Percentiles rank a stretch among this genome's conserved stretches.
phyloP scores from a whole-genome alignment of 2,329 filamentous ascomycete genomes.

The Sarocladium strictum region DNA sequence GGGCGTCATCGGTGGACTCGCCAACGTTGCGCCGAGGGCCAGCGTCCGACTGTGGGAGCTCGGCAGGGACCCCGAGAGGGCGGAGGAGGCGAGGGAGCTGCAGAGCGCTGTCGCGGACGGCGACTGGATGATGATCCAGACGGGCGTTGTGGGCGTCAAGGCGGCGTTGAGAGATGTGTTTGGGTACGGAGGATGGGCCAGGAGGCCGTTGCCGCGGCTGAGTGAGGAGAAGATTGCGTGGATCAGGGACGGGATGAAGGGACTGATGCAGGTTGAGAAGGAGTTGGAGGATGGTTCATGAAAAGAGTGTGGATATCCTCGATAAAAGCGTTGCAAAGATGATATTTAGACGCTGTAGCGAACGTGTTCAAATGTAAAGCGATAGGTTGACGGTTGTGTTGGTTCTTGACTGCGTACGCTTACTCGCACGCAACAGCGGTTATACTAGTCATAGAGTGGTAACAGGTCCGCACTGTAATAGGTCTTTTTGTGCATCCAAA shows the following conservation, averaged over 20 bases:
- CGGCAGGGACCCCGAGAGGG: slow-evolving; percentile 46
- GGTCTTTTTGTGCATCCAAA: no score
- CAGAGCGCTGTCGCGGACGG: slow-evolving; percentile 62
- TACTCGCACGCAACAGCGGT: no score
- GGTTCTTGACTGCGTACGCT: no score
- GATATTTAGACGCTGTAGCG: neutral
- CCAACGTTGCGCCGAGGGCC: slow-evolving; percentile 63
- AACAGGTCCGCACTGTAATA: no score
- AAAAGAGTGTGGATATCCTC: no score
- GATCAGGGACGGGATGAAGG: slow-evolving; percentile 16
- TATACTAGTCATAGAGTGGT: no score
- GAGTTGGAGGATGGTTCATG: slow-evolving; percentile 10
- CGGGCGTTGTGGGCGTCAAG: slow-evolving; percentile 68
- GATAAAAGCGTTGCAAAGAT: no score
- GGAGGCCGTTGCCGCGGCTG: slow-evolving; percentile 21
- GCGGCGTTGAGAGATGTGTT: slow-evolving; percentile 59
- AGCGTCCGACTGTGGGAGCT: slow-evolving; percentile 57
- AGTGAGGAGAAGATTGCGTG: slow-evolving; percentile 12
- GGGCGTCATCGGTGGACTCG: slow-evolving; percentile 66
- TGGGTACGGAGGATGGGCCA: slow-evolving; percentile 55
- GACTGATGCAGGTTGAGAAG: slow-evolving; percentile 17
- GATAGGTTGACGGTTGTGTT: no score
- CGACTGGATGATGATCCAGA: slow-evolving; percentile 68
- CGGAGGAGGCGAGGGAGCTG: slow-evolving; percentile 54
- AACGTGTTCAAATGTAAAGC: neutral